These are phyloP conservation scores for Annulohypoxylon nitens DNA, from an alignment of 495 filamentous ascomycete species.

Conservation along the genomic window DNA sequence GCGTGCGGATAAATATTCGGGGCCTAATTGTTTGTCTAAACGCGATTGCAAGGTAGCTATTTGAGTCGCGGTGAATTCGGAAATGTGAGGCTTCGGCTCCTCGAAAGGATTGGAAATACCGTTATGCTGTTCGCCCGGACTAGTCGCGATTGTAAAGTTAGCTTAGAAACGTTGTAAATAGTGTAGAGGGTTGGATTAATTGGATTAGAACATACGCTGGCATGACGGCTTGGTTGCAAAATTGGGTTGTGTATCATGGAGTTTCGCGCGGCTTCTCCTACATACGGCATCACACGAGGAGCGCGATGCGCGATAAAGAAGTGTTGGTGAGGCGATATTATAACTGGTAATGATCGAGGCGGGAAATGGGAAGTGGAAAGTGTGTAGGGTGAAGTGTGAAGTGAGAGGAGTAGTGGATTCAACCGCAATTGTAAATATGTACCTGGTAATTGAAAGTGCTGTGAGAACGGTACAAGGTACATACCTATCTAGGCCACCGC, in stretches of 20 bases:
- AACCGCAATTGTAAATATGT: no score
- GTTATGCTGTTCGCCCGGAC: slow-evolving; percentile 84
- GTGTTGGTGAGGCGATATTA: not conserved
- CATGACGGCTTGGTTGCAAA: slow-evolving; percentile 47
- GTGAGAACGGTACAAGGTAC: not conserved
- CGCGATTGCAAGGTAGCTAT: slow-evolving; percentile 88
- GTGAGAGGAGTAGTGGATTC: not conserved
- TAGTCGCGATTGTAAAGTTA: slow-evolving; percentile 53
- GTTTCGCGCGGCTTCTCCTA: slow-evolving; percentile 22
- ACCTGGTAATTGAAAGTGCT: no score
- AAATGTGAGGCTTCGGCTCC: slow-evolving; percentile 73
- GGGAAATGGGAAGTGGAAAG: not conserved
- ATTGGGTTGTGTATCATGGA: slow-evolving; percentile 29
- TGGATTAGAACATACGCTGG: slow-evolving; percentile 58
- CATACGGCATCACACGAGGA: slow-evolving; percentile 1
- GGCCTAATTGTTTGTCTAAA: slow-evolving; percentile 93
- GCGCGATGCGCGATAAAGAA: not conserved
- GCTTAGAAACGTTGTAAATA: slow-evolving; percentile 15
- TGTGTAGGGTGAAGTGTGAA: no score
- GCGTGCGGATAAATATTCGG: slow-evolving; percentile 92
- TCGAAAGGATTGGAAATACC: slow-evolving; percentile 79
- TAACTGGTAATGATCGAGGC: not conserved
- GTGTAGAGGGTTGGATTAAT: not conserved
- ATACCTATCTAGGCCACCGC: not conserved
- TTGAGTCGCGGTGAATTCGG: slow-evolving; percentile 86